Evolutionary conservation across 2,329 filamentous ascomycete genomes (phyloP).

Genomic region (Arthrobotrys iridis): DNA sequence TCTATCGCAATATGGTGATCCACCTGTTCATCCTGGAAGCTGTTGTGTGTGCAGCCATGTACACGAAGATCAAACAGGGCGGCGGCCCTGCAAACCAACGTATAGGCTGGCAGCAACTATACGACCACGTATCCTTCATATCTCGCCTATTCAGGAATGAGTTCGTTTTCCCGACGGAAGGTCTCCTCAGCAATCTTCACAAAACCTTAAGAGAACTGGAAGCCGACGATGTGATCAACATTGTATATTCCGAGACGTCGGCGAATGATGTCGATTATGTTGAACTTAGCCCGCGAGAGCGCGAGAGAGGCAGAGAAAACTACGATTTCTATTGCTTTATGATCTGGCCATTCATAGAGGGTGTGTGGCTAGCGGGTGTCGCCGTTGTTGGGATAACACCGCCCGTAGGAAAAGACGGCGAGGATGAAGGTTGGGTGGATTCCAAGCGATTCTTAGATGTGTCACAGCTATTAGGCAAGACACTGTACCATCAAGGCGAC

Average conservation of each 20-base stretch:
- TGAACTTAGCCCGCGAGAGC: slow-evolving; percentile 79
- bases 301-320: slow-evolving; percentile 84
- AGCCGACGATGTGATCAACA: slow-evolving; percentile 77
- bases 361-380: slow-evolving; percentile 89
- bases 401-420: slow-evolving; percentile 65
- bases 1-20: slow-evolving; percentile 99
- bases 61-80: slow-evolving; percentile 87
- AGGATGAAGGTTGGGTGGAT: slow-evolving; percentile 78
- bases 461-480: slow-evolving; percentile 91
- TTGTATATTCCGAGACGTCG: slow-evolving; percentile 67
- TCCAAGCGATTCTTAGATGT: slow-evolving; percentile 79
- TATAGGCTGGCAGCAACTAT: slow-evolving; percentile 77
- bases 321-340: slow-evolving; percentile 99
- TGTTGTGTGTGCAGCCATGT: slow-evolving; percentile 87
- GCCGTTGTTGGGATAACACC: slow-evolving; percentile 87
- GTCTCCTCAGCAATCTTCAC: slow-evolving; percentile 80
- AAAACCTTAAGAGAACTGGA: slow-evolving; percentile 82
- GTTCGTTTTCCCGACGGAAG: slow-evolving; percentile 94
- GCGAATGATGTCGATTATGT: slow-evolving; percentile 71
- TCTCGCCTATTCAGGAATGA: slow-evolving; percentile 94
- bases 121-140: slow-evolving; percentile 84
- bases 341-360: slow-evolving; percentile 98
- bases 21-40: slow-evolving; percentile 96
- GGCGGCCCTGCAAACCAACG: slow-evolving; percentile 84
- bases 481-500: slow-evolving; percentile 95